Evolutionary conservation across 2,329 filamentous ascomycete species (phyloP), one percentile per base, ranked within the genome.

Genomic region (Ophioceras dolichostomum): DNA sequence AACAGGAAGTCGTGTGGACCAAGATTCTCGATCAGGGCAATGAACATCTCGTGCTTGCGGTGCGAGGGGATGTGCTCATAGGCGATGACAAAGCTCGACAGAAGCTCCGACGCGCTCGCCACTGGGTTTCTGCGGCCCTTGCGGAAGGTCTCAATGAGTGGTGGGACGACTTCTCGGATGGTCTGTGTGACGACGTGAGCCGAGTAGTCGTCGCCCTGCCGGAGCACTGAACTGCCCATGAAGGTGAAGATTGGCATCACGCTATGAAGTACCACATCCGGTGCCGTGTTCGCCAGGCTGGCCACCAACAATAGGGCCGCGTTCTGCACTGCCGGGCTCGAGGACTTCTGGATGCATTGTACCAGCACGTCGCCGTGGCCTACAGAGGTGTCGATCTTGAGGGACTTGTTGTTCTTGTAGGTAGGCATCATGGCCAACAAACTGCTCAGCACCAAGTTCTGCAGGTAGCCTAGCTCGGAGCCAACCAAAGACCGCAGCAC

Each of bases 211-310:
- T 98, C 93, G 48, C 85, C 86, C 60, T 95, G 89, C 34, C 84
- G 79, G 35, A 98, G 70, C 16, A 95, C 80, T 4, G 85, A 94
- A 31, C 81, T 83, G 30, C 89, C 87, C 80, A 96, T 95, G 55
- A 96, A 95, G 0, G 91, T 96, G 61, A 98, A 98, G 37, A 98
- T 89, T 10, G 91, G 91, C 91, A 98, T 98, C 38, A 98, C 85
- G 48, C 87, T 95, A 60, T 98, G 89, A 40, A 98, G 69, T 3
- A 98, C 85, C 34, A 94, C 65, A 55, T 94, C 88, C 0, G 93
- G 91, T 0, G 86, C 85, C 47, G 88, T 83, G 28, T 81, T 81
- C 17, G 91, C 89, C 29, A 98, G 68, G 39, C 79, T 82, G 18
- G 89, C 87, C 40, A 96, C 84, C 19, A 98, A 67, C 8, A 96